Base-by-base conservation (phyloP, 768 basidiomycete genomes). In the Leccinellum albellum region DNA sequence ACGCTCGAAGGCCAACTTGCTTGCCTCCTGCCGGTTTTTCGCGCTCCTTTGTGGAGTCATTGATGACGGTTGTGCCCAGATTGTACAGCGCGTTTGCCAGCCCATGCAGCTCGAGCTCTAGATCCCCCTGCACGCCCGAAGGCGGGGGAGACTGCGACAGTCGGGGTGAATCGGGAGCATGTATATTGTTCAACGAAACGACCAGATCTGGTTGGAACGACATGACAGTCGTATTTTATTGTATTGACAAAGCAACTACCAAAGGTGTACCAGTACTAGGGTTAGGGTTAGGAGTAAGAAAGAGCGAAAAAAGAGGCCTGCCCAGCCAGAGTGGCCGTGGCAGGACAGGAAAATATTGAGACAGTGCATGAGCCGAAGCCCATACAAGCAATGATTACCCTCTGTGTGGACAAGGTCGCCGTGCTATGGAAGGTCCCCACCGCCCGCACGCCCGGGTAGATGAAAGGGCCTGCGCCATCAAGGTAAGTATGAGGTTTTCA, bases 41-140 rank as follows among this genome's bases (percentile, higher is more conserved):
- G 50, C 84, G 81, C 63, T 90, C 89, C 71, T 89, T 91, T 14
- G 88, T 88, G 3, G 87, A 84, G 69, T 92, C 90, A 48, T 87
- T 88, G 65, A 91, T 85, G 21, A 91, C 89, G 0, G 90, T 91
- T 5, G 89, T 89, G 23, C 89, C 89, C 7, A 92, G 76, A 62
- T 91, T 90, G 66, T 91, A 91, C 24, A 92, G 72, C 2, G 86
- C 84, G 53, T 87, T 87, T 14, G 87, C 88, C 15, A 92, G 83
- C 0, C 86, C 89, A 24, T 90, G 74, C 2, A 92, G 69, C 69
- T 92, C 89, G 20, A 87, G 73, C 66, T 91, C 89, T 17, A 91
- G 69, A 63, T 91, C 88, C 8, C 89, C 89, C 62, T 90, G 87
- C 1, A 74, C 31, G 1, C 89, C 88, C 2, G 77, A 64, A 7